Evolutionary conservation across 2,329 filamentous ascomycete genomes (phyloP), one percentile per base, ranked within the genome.

Genomic region (Aspergillus clavatus): DNA sequence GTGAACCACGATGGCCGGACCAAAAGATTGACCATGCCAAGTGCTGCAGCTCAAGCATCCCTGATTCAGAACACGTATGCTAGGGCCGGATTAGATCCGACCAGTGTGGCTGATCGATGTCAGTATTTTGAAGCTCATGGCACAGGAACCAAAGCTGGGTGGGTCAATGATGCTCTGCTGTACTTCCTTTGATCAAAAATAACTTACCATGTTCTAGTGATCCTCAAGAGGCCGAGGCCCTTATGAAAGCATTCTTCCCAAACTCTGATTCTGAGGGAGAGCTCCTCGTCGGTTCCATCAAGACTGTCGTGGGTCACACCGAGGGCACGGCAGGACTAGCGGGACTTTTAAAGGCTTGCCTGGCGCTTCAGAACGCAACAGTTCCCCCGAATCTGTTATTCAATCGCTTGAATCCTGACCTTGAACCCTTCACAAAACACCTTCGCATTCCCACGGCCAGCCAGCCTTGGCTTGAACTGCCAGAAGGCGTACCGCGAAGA

Each of bases 1-100:
- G 39, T 46, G 2, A 63, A 61, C 40, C 22, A 10, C 1, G 60
- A 63, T 40, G 63, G 63, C 2, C 47, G 40, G 3, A 47, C 51
- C 5, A 11, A 7, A 1, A 37, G 36, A 1, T 27, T 52, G 6
- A 35, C 36, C 2, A 28, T 31, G 8, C 51, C 46, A 0, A 41
- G 29, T 5, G 7, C 31, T 1, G 14, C 26, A 3, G 22, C 39
- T 1, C 51, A 54, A n/a, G 42, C 40, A n/a, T 27, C 5, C 3
- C 21, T 52, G 12, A 49, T 52, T 12, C 36, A 28, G 3, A 8
- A 33, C 7, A 29, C 44, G 0, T 50, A 52, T 22, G 8, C 23
- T 8, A 26, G 14, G 3, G 42, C 46, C 1, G 29, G 44, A 2
- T 37, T 54, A 7, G n/a, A 12, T 4, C 26, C 42, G 23, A 14